Percentiles rank a stretch among this genome's conserved stretches.
phyloP scores from a whole-genome alignment of 306 rosid species.

The Fragaria iinumae region DNA sequence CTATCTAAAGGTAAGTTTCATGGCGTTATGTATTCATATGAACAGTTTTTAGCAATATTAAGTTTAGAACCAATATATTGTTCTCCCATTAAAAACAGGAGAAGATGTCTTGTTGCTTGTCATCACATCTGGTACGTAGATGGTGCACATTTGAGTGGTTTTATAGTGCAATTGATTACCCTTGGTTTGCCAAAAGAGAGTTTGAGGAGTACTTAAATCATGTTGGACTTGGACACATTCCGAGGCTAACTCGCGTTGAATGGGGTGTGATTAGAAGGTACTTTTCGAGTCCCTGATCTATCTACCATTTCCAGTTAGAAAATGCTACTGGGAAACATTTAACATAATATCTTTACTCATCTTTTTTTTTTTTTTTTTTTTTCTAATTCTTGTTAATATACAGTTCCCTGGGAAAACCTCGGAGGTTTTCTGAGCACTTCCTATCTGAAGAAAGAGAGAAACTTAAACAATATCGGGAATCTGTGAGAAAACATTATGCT shows the following conservation, averaged over 20 bases:
- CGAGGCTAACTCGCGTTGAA: slow-evolving; percentile 82
- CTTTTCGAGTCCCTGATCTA: slow-evolving; percentile 17
- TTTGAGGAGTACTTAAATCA: slow-evolving; percentile 91
- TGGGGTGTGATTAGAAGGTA: slow-evolving; percentile 94
- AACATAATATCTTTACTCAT: slow-evolving; percentile 14
- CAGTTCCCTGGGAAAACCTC: slow-evolving; percentile 97
- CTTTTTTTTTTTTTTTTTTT: neutral
- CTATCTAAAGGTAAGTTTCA: slow-evolving; percentile 39
- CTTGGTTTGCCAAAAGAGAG: slow-evolving; percentile 93
- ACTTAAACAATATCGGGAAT: slow-evolving; percentile 76
- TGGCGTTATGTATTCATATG: slow-evolving; percentile 13
- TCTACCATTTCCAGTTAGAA: slow-evolving; percentile 14
- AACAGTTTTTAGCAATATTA: neutral
- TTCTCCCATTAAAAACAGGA: slow-evolving; percentile 51
- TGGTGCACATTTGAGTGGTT: slow-evolving; percentile 94
- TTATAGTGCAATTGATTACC: slow-evolving; percentile 91
- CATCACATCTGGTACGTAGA: slow-evolving; percentile 62
- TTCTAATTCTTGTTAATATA: slow-evolving; percentile 31
- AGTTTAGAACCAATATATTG: slow-evolving; percentile 24
- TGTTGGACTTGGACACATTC: slow-evolving; percentile 86
- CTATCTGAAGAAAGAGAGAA: slow-evolving; percentile 76
- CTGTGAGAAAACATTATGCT: slow-evolving; percentile 78
- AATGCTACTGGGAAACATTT: neutral
- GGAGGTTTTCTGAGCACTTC: slow-evolving; percentile 84
- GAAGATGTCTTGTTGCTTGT: slow-evolving; percentile 66